phyloP scores from a whole-genome alignment of 768 basidiomycete genomes.

The Solioccasus polychromus region DNA sequence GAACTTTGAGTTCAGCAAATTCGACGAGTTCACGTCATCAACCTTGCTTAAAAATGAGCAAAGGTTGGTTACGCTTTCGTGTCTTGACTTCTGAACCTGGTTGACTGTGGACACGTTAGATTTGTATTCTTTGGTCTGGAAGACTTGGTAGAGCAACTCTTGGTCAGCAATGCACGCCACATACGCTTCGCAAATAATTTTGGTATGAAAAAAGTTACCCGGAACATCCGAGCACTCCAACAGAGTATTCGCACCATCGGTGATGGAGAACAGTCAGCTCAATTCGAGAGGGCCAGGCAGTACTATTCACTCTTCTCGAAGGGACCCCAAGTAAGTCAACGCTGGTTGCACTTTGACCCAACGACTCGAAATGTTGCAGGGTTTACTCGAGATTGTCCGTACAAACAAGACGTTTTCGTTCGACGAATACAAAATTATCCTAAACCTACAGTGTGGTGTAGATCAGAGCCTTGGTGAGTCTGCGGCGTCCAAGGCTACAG shows the following conservation, averaged over 20 bases:
- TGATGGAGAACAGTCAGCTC: slow-evolving; percentile 54
- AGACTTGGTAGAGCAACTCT: slow-evolving; percentile 76
- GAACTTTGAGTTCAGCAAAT: slow-evolving; percentile 73
- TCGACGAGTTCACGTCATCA: slow-evolving; percentile 64
- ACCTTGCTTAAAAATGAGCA: slow-evolving; percentile 64
- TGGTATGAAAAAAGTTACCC: slow-evolving; percentile 83
- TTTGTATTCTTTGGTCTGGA: slow-evolving; percentile 88
- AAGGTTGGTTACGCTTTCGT: slow-evolving; percentile 45
- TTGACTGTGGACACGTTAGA: slow-evolving; percentile 38
- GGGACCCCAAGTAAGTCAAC: slow-evolving; percentile 59
- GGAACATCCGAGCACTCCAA: slow-evolving; percentile 88
- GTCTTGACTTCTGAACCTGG: neutral
- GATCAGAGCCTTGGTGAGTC: slow-evolving; percentile 56
- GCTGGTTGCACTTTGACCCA: neutral
- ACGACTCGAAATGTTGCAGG: slow-evolving; percentile 40
- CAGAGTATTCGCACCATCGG: slow-evolving; percentile 83
- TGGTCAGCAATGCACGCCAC: slow-evolving; percentile 71
- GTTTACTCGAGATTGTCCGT: slow-evolving; percentile 72
- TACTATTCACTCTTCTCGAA: slow-evolving; percentile 80
- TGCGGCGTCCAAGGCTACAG: slow-evolving; percentile 48
- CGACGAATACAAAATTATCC: slow-evolving; percentile 90
- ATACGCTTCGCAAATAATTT: slow-evolving; percentile 67
- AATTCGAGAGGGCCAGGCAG: slow-evolving; percentile 71
- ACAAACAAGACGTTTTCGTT: slow-evolving; percentile 68
- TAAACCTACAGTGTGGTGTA: slow-evolving; percentile 86